Percentiles rank a stretch among this genome's conserved stretches.
Evolutionary conservation across 805 yeast genomes (phyloP).

Genomic region (Lachancea quebecensis): DNA sequence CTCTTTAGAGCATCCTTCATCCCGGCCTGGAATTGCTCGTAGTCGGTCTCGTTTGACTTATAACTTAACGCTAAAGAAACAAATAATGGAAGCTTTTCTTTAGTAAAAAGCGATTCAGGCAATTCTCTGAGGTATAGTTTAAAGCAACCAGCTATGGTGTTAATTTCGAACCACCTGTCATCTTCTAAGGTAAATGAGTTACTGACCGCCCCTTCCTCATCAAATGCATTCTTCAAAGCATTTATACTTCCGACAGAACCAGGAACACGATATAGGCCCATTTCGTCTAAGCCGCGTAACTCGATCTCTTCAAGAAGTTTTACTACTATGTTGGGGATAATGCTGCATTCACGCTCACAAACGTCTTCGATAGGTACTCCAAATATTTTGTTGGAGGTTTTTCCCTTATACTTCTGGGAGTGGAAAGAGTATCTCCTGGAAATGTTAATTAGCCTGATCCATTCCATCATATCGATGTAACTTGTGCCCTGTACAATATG

Average conservation of each 20-base stretch:
- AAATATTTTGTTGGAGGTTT: constrained; percentile 52
- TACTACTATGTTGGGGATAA: constrained; percentile 60
- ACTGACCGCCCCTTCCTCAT: constrained; percentile 38
- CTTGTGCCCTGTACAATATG: constrained; percentile 59
- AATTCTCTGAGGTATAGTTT: constrained; percentile 77
- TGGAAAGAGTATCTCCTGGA: constrained; percentile 38
- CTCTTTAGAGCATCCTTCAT: constrained; percentile 31
- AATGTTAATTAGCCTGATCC: constrained; percentile 48
- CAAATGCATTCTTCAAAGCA: constrained; percentile 46
- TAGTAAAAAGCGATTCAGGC: constrained; percentile 76
- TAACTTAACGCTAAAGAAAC: constrained; percentile 29
- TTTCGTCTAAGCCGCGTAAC: constrained; percentile 79
- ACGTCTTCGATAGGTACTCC: constrained; percentile 79
- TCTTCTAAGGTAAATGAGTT: constrained; percentile 41
- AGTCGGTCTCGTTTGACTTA: constrained; percentile 17
- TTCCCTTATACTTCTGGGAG: constrained; percentile 35
- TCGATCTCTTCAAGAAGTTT: constrained; percentile 71
- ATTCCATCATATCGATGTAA: constrained; percentile 59
- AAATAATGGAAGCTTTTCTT: constrained; percentile 55
- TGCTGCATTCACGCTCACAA: constrained; percentile 61
- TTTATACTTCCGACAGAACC: constrained; percentile 56
- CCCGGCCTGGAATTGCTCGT: constrained; percentile 21
- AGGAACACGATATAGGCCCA: constrained; percentile 77
- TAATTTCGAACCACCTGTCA: constrained; percentile 67
- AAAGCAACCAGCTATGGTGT: constrained; percentile 82